A percentile compares a stretch with the other conserved stretches of the same genome.
Evolutionary conservation across 495 filamentous ascomycete genomes (phyloP).

Genomic region (Annulohypoxylon stygium): DNA sequence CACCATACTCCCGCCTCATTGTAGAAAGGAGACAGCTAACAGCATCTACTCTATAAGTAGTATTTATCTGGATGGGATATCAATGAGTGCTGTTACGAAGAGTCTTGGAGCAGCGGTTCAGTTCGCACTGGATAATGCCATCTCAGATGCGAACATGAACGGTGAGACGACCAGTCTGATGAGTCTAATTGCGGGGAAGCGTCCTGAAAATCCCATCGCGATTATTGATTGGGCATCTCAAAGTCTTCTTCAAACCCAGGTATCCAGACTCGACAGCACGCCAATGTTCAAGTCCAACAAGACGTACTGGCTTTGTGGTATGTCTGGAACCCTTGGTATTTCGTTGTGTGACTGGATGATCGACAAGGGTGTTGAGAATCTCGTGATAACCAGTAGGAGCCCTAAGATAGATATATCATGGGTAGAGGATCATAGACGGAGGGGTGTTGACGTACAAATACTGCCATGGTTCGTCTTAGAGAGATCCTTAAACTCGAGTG

Average conservation of each 20-base stretch:
- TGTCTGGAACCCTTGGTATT: conserved; percentile 58
- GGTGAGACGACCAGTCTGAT: neutral
- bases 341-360: conserved; percentile 64
- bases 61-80: neutral
- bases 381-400: conserved; percentile 61
- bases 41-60: neutral
- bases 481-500: neutral
- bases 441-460: conserved; percentile 22
- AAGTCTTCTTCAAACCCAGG: neutral
- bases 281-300: conserved; percentile 44
- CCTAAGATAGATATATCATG: conserved; percentile 57
- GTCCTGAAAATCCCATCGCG: conserved; percentile 1
- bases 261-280: neutral
- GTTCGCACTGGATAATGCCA: neutral
- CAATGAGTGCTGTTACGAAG: neutral
- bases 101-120: neutral
- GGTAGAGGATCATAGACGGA: conserved; percentile 46
- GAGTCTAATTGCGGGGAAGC: neutral
- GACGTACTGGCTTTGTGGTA: conserved; percentile 63
- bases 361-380: conserved; percentile 53
- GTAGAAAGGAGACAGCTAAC: neutral
- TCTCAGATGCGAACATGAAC: neutral
- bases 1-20: neutral
- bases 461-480: conserved; percentile 20
- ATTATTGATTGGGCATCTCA: conserved; percentile 37